Evolutionary conservation across 2,329 filamentous ascomycete species (phyloP), one percentile per base, ranked within the genome.

Genomic region (Fusarium nisikadoi): DNA sequence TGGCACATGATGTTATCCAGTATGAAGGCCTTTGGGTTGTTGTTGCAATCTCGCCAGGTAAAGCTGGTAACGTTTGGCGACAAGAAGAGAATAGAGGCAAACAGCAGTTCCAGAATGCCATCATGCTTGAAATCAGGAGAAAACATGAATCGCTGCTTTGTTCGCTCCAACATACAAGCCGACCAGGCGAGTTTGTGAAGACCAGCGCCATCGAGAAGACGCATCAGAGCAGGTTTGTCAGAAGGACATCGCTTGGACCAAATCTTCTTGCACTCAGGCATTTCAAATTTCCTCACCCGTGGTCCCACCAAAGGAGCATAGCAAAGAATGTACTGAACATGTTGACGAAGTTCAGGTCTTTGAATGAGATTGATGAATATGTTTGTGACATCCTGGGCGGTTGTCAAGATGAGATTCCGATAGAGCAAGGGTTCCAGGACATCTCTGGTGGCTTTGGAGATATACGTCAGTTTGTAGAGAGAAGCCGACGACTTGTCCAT

Each of bases 361-460:
- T 68, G 49, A 6, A 62, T 57, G 7, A 75, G 36, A 4, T 54
- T 69, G 42, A 72, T 59, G 29, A 74, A 75, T 29, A 52, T 61
- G 36, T 62, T 46, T 10, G 58, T 59, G 20, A 75, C 43, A 5
- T 74, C 53, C 16, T 45, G 42, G 5, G 64, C 53, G 3, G 27
- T 57, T 10, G 35, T 33, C 14, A 75, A 55, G n/a, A 36, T 42
- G 11, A 75, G 25, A 47, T 70, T 45, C 7, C 73, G 71, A 20
- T 70, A 75, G 10, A 75, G 63, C 9, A 75, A 35, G 23, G 73
- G 68, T 27, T 72, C 68, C 27, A 75, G 52, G 9, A 75, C 9
- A 17, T 39, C 47, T 27, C 36, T 72, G 14, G 68, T 70, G 8
- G 64, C 47, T 27, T 41, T 70, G 23, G 73, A 75, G 3, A 46